phyloP scores from a whole-genome alignment of 139 green algal genomes.

The Chlorella sp. region DNA sequence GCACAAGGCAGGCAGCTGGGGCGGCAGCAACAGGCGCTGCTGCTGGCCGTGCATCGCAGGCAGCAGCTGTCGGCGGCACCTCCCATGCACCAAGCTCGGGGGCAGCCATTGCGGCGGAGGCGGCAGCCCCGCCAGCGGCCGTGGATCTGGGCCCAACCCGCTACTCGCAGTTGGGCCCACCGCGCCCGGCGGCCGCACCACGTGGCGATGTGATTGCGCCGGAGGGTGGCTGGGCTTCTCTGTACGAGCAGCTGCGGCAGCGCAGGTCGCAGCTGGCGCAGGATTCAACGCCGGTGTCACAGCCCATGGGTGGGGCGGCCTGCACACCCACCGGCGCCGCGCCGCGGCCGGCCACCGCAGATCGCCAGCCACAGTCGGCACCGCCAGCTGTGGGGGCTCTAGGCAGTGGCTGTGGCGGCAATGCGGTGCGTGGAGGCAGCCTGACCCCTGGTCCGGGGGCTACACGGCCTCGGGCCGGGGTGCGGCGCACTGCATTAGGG shows the following conservation, averaged over 20 bases:
- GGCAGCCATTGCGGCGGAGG: neutral
- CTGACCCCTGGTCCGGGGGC: constrained; percentile 33
- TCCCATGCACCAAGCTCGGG: neutral
- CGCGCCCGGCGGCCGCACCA: neutral
- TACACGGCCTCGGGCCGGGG: constrained; percentile 27
- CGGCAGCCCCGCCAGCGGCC: neutral
- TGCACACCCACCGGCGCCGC: neutral
- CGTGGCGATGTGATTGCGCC: constrained; percentile 6
- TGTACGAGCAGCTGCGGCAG: constrained; percentile 42
- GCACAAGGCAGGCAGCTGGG: neutral
- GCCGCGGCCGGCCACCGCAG: neutral
- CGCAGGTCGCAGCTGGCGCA: constrained; percentile 27
- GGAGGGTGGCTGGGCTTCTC: constrained; percentile 23
- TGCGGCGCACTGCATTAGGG: constrained; percentile 37
- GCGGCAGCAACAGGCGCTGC: neutral
- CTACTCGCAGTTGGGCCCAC: constrained; percentile 42
- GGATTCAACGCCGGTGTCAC: neutral
- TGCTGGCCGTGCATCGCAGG: neutral
- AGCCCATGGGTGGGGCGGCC: constrained; percentile 1
- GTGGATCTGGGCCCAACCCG: constrained; percentile 10
- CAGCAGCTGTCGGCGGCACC: neutral
- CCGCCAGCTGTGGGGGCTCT: neutral
- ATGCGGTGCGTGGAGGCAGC: neutral
- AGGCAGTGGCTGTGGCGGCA: neutral
- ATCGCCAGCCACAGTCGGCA: neutral